phyloP scores from a whole-genome alignment of 2,329 filamentous ascomycete genomes.

The Cladosporium halotolerans region DNA sequence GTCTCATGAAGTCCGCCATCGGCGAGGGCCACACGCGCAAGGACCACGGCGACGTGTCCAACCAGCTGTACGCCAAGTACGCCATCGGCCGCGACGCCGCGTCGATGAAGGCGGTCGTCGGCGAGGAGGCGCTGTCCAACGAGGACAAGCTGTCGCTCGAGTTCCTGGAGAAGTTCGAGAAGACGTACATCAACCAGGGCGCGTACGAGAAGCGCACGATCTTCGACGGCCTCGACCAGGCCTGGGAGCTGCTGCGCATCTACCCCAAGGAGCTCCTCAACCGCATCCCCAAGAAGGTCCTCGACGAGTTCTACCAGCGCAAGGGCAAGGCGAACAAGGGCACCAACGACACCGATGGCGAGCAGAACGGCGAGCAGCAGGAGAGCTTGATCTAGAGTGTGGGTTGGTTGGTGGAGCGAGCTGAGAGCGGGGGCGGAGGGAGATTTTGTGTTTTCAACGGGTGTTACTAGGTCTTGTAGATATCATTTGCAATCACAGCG shows the following conservation, averaged over 20 bases:
- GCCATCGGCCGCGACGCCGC: conserved; percentile 97
- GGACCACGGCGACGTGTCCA: conserved; percentile 97
- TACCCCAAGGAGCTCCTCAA: conserved; percentile 98
- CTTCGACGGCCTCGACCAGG: conserved; percentile 88
- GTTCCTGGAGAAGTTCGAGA: conserved; percentile 98
- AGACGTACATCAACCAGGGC: conserved; percentile 86
- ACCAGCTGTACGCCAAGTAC: conserved; percentile 99
- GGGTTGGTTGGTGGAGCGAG: background rate
- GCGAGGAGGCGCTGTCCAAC: conserved; percentile 89
- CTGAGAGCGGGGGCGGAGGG: background rate
- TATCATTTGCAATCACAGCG: conserved; percentile 13
- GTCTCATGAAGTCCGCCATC: conserved; percentile 99
- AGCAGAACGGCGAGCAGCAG: conserved; percentile 18
- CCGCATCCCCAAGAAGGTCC: conserved; percentile 55
- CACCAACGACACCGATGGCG: conserved; percentile 40
- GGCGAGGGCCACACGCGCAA: conserved; percentile 94
- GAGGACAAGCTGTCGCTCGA: conserved; percentile 98
- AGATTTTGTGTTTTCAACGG: conserved; percentile 9
- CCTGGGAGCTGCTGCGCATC: conserved; percentile 92
- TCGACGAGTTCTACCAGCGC: conserved; percentile 47
- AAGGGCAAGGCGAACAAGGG: conserved; percentile 35
- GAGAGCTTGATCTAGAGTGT: conserved; percentile 11
- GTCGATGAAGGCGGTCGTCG: conserved; percentile 98
- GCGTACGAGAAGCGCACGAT: conserved; percentile 89
- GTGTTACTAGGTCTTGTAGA: conserved; percentile 11